phyloP scores from a whole-genome alignment of 805 yeast genomes.

The Cyberlindnera nakhonratchasimensis region DNA sequence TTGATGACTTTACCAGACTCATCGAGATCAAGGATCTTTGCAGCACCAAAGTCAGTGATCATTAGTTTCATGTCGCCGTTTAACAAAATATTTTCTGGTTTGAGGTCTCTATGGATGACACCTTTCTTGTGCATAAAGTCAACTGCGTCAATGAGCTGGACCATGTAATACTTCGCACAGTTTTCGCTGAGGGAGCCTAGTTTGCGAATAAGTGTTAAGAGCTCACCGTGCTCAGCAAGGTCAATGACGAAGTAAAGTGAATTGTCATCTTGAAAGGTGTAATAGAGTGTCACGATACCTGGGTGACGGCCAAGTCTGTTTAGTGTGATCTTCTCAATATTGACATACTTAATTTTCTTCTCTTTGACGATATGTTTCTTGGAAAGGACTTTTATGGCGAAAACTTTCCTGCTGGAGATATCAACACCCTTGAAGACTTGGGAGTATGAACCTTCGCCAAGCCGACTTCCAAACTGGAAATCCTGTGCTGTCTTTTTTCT shows the following conservation, averaged over 20 bases:
- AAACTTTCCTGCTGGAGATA: slow-evolving; percentile 62
- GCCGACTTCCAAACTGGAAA: slow-evolving; percentile 73
- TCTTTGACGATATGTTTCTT: slow-evolving; percentile 93
- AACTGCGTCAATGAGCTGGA: slow-evolving; percentile 87
- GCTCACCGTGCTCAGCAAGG: slow-evolving; percentile 93
- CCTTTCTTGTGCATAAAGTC: slow-evolving; percentile 86
- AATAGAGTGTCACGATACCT: slow-evolving; percentile 87
- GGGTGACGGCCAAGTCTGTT: slow-evolving; percentile 90
- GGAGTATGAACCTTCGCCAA: slow-evolving; percentile 96
- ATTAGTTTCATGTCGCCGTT: slow-evolving; percentile 83
- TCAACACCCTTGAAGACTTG: slow-evolving; percentile 89
- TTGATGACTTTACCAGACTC: slow-evolving; percentile 20
- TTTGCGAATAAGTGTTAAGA: slow-evolving; percentile 72
- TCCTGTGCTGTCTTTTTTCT: slow-evolving; percentile 61
- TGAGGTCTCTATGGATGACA: slow-evolving; percentile 88
- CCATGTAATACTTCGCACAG: slow-evolving; percentile 75
- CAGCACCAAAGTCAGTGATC: slow-evolving; percentile 98
- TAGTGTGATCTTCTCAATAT: slow-evolving; percentile 88
- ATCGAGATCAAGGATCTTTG: slow-evolving; percentile 56
- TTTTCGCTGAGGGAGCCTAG: slow-evolving; percentile 73
- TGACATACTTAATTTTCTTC: slow-evolving; percentile 91
- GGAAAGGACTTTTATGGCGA: slow-evolving; percentile 87
- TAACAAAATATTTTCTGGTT: slow-evolving; percentile 88
- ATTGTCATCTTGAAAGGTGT: slow-evolving; percentile 90
- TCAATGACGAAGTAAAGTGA: slow-evolving; percentile 89